These are phyloP conservation scores for Fusarium goolgardi DNA, from an alignment of 2,329 filamentous ascomycete species.

Conservation along the genomic window DNA sequence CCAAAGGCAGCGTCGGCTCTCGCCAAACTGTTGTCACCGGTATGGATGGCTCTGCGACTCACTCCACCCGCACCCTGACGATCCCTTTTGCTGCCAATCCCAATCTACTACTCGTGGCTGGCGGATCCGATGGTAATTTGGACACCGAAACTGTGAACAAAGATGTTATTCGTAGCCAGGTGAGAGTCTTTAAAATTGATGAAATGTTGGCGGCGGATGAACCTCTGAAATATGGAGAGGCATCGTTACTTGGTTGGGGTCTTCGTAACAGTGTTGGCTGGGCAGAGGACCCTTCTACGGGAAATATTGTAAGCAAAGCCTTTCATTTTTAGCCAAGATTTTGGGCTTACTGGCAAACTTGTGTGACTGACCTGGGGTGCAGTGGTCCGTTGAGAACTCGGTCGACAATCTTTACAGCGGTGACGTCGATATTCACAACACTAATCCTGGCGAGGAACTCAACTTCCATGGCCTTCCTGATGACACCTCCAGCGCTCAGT, in stretches of 20 bases:
- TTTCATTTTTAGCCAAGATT: too few species aligned
- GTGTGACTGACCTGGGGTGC: neutral
- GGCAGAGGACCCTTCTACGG: conserved; percentile 13
- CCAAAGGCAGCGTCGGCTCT: conserved; percentile 1
- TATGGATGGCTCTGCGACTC: conserved; percentile 14
- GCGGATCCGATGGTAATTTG: conserved; percentile 14
- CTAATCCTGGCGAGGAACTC: conserved; percentile 15
- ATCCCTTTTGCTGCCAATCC: conserved; percentile 12
- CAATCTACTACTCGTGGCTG: conserved; percentile 13
- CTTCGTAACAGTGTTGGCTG: conserved; percentile 22
- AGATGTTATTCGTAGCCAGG: conserved; percentile 11
- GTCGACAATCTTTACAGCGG: conserved; percentile 17
- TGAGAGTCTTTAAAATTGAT: conserved; percentile 9
- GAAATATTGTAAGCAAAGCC: conserved; percentile 3
- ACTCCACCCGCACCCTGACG: conserved; percentile 10
- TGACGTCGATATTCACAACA: conserved; percentile 13
- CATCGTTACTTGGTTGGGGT: conserved; percentile 6
- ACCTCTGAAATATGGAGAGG: neutral
- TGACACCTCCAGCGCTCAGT: conserved; percentile 4
- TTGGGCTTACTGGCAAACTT: too few species aligned
- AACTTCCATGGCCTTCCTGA: conserved; percentile 19
- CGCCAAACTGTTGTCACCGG: conserved; percentile 4
- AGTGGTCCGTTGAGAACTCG: conserved; percentile 24
- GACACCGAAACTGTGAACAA: conserved; percentile 11
- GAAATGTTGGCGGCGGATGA: neutral